Percentiles rank a stretch among this genome's conserved stretches.
phyloP scores from a whole-genome alignment of 345 rosid genomes.

The Microcos paniculata region DNA sequence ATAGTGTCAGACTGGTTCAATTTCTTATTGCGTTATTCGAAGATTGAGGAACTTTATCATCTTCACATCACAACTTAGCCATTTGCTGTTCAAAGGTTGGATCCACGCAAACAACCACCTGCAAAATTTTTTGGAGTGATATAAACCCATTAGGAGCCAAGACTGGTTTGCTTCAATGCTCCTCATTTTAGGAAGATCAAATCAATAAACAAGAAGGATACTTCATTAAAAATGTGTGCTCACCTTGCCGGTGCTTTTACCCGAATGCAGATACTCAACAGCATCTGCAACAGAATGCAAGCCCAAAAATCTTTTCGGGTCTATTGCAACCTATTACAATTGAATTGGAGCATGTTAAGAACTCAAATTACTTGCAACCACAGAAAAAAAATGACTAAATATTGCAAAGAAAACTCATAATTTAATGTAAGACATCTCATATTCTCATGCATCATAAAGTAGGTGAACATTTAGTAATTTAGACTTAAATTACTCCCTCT shows the following conservation, averaged over 20 bases:
- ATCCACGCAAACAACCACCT: conserved; percentile 90
- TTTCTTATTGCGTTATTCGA: neutral
- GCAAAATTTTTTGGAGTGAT: conserved; percentile 8
- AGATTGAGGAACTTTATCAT: neutral
- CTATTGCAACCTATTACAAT: conserved; percentile 55
- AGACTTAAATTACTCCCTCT: neutral
- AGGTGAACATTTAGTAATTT: neutral
- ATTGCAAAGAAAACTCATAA: neutral
- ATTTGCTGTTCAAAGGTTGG: conserved; percentile 50
- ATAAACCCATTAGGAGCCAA: neutral
- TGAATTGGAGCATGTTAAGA: conserved; percentile 1
- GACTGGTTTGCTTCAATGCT: neutral
- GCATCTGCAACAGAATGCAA: conserved; percentile 76
- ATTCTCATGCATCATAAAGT: neutral
- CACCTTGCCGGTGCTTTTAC: conserved; percentile 97
- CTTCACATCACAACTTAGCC: conserved; percentile 54
- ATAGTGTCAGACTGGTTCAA: neutral
- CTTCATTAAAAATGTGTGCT: neutral
- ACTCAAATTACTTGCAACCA: neutral
- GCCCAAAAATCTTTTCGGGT: conserved; percentile 72
- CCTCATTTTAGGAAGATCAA: neutral
- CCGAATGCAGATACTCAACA: conserved; percentile 93
- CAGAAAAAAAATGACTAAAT: neutral
- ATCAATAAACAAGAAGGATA: neutral
- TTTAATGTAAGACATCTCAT: neutral